These are phyloP conservation scores for Osmanthus fragrans DNA, from an alignment of 257 asterid genomes.

Conservation along the genomic window DNA sequence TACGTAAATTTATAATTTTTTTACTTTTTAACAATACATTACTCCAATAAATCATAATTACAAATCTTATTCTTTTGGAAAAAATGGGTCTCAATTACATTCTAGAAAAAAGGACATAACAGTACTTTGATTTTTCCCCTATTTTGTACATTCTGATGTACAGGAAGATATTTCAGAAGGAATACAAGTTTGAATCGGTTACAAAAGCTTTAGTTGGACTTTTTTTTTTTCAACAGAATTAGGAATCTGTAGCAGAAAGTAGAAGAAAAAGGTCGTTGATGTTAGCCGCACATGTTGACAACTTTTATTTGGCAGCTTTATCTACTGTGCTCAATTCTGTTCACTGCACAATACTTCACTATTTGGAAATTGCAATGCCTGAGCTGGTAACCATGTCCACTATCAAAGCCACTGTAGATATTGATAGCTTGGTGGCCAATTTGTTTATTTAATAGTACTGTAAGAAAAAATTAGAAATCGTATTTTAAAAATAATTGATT, in stretches of 20 bases:
- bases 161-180: background rate
- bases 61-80: no score
- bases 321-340: background rate
- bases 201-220: background rate
- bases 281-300: constrained; percentile 16
- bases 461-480: no score
- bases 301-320: background rate
- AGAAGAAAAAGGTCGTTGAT: background rate
- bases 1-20: no score
- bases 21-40: no score
- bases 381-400: background rate
- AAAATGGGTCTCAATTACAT: no score
- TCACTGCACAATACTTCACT: background rate
- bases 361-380: background rate
- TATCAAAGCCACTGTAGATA: background rate
- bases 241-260: background rate
- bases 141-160: background rate
- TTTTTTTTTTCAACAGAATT: background rate
- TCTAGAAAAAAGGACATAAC: background rate
- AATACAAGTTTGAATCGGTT: constrained; percentile 15
- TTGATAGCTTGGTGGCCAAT: no score
- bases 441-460: no score
- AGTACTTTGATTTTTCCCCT: background rate
- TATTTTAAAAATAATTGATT: no score
- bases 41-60: no score